phyloP scores from a whole-genome alignment of 1,284 basidiomycete species.

The Xerocomus cyaneibrunnescens region DNA sequence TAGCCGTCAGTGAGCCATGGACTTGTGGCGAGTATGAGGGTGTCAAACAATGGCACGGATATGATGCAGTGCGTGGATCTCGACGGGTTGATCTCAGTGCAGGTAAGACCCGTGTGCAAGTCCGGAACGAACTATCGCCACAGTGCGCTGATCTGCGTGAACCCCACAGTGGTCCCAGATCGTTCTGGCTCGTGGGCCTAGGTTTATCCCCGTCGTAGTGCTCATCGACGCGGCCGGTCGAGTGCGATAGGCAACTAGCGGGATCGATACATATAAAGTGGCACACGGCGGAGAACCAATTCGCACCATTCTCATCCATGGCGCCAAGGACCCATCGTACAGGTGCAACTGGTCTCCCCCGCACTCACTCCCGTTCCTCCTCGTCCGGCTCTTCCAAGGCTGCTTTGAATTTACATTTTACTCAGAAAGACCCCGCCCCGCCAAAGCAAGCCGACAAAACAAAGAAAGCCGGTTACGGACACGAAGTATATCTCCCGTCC shows the following conservation, averaged over 20 bases:
- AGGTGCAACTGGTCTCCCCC: conserved; percentile 42
- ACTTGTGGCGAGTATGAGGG: background rate
- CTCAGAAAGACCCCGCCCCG: conserved; percentile 54
- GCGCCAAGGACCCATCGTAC: conserved; percentile 48
- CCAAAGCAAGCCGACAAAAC: conserved; percentile 48
- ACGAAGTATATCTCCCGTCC: conserved; percentile 43
- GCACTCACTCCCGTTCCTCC: conserved; percentile 61
- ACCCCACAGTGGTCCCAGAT: conserved; percentile 3
- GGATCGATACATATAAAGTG: conserved; percentile 21
- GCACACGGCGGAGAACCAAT: conserved; percentile 35
- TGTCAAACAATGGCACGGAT: background rate
- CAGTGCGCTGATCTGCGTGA: conserved; percentile 7
- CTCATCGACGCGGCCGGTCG: conserved; percentile 4
- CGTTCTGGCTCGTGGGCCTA: conserved; percentile 1
- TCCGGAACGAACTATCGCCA: conserved; percentile 8
- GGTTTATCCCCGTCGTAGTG: background rate
- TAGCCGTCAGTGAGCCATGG: background rate
- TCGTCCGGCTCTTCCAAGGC: conserved; percentile 56
- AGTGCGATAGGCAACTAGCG: conserved; percentile 16
- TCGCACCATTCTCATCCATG: conserved; percentile 39
- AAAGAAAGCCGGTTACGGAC: conserved; percentile 46
- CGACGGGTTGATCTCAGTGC: background rate
- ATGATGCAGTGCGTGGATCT: background rate
- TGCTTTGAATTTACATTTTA: conserved; percentile 60
- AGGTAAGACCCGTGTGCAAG: background rate